Evolutionary conservation across 2,329 filamentous ascomycete genomes (phyloP), one percentile per base, ranked within the genome.

Genomic region (Fusarium beomiforme): DNA sequence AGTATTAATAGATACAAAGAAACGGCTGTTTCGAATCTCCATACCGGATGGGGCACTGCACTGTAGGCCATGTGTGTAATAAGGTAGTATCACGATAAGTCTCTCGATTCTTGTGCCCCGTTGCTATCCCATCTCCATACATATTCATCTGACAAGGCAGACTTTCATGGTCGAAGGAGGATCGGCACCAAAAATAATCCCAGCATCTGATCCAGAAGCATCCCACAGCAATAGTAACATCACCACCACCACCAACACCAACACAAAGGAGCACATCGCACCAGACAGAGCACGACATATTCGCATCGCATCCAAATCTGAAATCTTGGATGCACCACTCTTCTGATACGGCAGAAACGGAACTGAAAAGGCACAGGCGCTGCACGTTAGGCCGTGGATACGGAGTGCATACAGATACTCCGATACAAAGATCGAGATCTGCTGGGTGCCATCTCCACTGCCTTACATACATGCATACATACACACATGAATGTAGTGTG

Each of bases 391-490:
- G 39, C 29, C 31, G 29, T 56, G 53, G 44, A 47, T 21, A 47
- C 34, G 59, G 59, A 57, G 49, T 23, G 47, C 23, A 46, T 42
- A 39, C 31, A 59, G 29, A 56, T 41, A 44, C 36, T 53, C 50
- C 34, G 54, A 55, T 55, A 56, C 50, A 46, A 69, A 62, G 68
- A 71, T 71, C 69, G 64, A 71, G 69, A 71, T 71, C 68, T 71
- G 36, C 43, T 64, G 49, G 50, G 44, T 34, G 31, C 34, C 43
- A 51, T 70, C 62, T 51, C 67, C 67, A 62, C 56, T 56, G 33
- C 67, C 44, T 56, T 64, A 67, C 62, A 64, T 59, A 46, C 33
- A 55, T 9, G 12, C n/a, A 49, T 41, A 24, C 47, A 37, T 50
- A 17, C n/a, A 33, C 42, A 47, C 29, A 23, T 19, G n/a, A n/a